Evolutionary conservation across 176 grass and related monocot genomes (phyloP), one percentile per base, ranked within the genome.

Genomic region (Metroxylon sagu): DNA sequence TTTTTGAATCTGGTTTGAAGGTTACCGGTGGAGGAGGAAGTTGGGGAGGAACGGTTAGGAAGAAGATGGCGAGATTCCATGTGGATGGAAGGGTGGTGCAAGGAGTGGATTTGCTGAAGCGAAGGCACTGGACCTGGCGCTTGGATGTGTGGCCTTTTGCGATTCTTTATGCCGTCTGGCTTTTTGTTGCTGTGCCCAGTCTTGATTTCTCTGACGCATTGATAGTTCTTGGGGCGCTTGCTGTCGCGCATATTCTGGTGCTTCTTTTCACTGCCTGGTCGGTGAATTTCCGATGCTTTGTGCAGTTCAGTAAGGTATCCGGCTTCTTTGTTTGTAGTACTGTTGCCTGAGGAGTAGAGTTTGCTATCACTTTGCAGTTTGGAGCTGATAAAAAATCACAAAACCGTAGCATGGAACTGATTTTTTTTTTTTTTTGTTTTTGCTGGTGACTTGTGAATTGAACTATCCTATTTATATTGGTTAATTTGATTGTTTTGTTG

Each of bases 81-180:
- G 84, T 98, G 63, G 83, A 72, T 62, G 93, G 93, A 39, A 98
- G 92, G 81, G 85, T 85, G 58, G 93, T 98, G 81, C 76, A 98
- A 54, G 81, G 78, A 54, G 81, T 92, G 69, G 93, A 98, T 76
- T 70, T 98, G 73, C 73, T 92, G 72, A 62, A 74, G 66, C 83
- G 73, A 21, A 75, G 87, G 19, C 64, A 92, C 81, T 88, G 87
- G 93, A 55, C 81, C 27, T 88, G 79, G 81, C 93, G 93, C 56
- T 49, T 91, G 18, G 87, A 97, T 61, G 71, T 91, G 52, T 91
- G 92, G 92, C 92, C 92, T 57, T 97, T 97, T 75, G 78, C 89
- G 66, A 71, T 64, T 19, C 76, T 91, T 16, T 97, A 97, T 30
- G 50, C 69, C 19, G 53, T 91, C 61, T 97, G 92, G 92, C 72